A percentile compares a stretch with the other conserved stretches of the same genome.
phyloP scores from a whole-genome alignment of 2,329 filamentous ascomycete species.

The Colletotrichum caudatum region DNA sequence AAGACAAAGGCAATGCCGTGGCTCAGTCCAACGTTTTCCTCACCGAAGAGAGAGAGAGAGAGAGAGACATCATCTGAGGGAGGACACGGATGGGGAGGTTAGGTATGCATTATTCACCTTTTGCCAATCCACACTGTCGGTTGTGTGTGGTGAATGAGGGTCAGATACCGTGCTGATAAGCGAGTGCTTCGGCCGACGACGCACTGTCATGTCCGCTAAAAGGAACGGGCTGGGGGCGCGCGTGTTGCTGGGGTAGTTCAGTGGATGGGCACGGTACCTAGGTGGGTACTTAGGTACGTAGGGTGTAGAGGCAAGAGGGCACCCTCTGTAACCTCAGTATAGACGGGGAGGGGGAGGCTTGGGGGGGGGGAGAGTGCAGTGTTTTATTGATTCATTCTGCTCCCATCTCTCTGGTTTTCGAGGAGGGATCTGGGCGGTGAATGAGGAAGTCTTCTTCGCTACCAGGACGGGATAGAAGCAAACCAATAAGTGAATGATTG shows the following conservation, averaged over 20 bases:
- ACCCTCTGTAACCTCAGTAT: background rate
- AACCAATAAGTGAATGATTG: background rate
- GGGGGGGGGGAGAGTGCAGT: background rate
- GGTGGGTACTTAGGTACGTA: background rate
- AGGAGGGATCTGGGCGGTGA: background rate
- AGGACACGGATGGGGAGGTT: background rate
- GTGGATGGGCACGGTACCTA: background rate
- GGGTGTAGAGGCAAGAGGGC: background rate
- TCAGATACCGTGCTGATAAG: slow-evolving; percentile 35
- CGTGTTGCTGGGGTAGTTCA: slow-evolving; percentile 14
- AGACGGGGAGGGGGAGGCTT: too few species aligned
- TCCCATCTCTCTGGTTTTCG: background rate
- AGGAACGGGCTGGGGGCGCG: slow-evolving; percentile 6
- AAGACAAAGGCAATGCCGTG: slow-evolving; percentile 14
- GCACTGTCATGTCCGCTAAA: slow-evolving; percentile 26
- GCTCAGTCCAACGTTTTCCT: slow-evolving; percentile 12
- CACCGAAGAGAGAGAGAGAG: too few species aligned
- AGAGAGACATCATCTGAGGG: too few species aligned
- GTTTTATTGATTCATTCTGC: background rate
- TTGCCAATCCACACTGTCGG: slow-evolving; percentile 33
- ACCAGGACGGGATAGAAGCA: background rate
- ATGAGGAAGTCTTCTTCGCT: background rate
- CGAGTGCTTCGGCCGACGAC: slow-evolving; percentile 13
- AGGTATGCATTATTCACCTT: background rate
- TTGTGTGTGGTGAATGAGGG: slow-evolving; percentile 34